Percentiles rank a stretch among this genome's conserved stretches.
Evolutionary conservation across 768 basidiomycete species (phyloP).

Genomic region (Lyophyllum shimeji): DNA sequence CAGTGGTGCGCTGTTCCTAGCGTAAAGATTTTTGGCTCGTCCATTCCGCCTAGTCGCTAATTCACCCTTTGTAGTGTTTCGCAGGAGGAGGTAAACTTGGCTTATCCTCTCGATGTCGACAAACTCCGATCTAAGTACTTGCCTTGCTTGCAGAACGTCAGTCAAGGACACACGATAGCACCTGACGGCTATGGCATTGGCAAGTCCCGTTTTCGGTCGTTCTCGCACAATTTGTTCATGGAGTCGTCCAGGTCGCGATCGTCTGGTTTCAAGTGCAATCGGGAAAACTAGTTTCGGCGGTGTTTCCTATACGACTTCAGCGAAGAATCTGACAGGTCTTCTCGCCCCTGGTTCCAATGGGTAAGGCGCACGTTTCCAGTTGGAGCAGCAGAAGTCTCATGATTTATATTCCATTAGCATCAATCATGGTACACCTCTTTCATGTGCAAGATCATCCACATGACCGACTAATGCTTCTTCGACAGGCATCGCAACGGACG

Average conservation of each 20-base stretch:
- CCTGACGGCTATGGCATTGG: constrained; percentile 35
- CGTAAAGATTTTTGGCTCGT: constrained; percentile 22
- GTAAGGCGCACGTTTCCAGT: constrained; percentile 19
- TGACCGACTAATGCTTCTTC: background rate
- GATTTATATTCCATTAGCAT: constrained; percentile 20
- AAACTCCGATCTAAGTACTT: background rate
- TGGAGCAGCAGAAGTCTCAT: background rate
- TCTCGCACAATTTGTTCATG: background rate
- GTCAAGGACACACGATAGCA: constrained; percentile 30
- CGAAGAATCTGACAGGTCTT: constrained; percentile 50
- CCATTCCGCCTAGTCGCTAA: background rate
- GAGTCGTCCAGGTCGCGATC: constrained; percentile 24
- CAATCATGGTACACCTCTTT: constrained; percentile 29
- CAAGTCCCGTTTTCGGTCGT: background rate
- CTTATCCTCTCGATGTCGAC: too few relatives aligned
- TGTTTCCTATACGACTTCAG: constrained; percentile 45
- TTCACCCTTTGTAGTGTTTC: constrained; percentile 25
- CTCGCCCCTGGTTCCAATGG: constrained; percentile 50
- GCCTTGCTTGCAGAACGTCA: constrained; percentile 18
- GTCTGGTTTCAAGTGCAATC: constrained; percentile 25
- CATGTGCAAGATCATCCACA: background rate
- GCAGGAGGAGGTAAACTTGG: constrained; percentile 29
- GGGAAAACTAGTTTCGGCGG: constrained; percentile 38
- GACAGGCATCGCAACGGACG: constrained; percentile 59
- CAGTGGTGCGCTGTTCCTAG: constrained; percentile 54